Percentiles rank a stretch among this genome's conserved stretches.
phyloP scores from a whole-genome alignment of 2,329 filamentous ascomycete species.

The Hypoxylon sp. region DNA sequence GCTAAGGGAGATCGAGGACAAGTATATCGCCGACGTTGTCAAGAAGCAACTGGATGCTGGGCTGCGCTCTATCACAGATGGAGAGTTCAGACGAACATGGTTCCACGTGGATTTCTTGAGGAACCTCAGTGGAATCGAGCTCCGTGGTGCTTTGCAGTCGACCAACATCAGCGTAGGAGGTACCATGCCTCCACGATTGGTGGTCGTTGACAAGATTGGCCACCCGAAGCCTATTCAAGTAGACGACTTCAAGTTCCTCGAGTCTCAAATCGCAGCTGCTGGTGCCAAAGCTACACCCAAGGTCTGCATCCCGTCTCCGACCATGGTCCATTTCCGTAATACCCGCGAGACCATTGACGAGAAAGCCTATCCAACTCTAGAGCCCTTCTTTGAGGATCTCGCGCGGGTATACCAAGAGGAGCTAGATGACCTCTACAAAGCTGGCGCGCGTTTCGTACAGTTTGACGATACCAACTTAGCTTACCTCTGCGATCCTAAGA shows the following conservation, averaged over 20 bases:
- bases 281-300: constrained; percentile 60
- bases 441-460: constrained; percentile 68
- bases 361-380: constrained; percentile 65
- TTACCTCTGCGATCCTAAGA: constrained; percentile 68
- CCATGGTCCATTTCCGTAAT: constrained; percentile 72
- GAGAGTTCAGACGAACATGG: constrained; percentile 68
- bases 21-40: constrained; percentile 62
- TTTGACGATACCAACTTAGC: constrained; percentile 71
- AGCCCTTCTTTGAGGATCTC: constrained; percentile 67
- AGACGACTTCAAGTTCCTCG: constrained; percentile 67
- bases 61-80: constrained; percentile 65
- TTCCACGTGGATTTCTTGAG: constrained; percentile 71
- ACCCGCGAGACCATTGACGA: constrained; percentile 65
- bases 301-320: constrained; percentile 69
- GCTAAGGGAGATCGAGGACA: constrained; percentile 64
- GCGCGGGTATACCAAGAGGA: constrained; percentile 68
- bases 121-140: constrained; percentile 65
- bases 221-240: constrained; percentile 68
- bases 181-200: constrained; percentile 65
- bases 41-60: constrained; percentile 62
- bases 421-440: constrained; percentile 62
- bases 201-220: constrained; percentile 66
- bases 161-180: constrained; percentile 61
- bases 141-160: constrained; percentile 59
- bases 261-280: constrained; percentile 57